Evolutionary conservation across 2,329 filamentous ascomycete genomes (phyloP).

Genomic region (Stagonosporopsis vannaccii): DNA sequence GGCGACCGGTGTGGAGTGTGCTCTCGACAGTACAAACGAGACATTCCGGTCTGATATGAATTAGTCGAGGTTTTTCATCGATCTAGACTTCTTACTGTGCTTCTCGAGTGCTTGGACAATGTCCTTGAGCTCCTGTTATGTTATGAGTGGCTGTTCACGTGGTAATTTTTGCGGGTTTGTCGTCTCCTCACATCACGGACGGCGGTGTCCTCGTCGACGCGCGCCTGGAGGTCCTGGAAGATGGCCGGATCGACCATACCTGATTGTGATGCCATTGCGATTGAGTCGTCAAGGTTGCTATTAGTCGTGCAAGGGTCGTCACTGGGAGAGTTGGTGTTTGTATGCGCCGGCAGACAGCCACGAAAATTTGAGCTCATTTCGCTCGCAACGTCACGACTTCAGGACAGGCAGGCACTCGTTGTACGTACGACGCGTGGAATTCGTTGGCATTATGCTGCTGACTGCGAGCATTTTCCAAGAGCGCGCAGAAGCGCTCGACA

Average conservation of each 20-base stretch:
- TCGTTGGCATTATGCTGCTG: neutral
- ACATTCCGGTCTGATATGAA: constrained; percentile 69
- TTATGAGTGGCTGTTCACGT: constrained; percentile 41
- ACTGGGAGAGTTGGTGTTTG: constrained; percentile 17
- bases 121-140: constrained; percentile 71
- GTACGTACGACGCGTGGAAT: neutral
- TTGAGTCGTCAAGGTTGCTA: neutral
- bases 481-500: neutral
- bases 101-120: constrained; percentile 84
- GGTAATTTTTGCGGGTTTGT: constrained; percentile 5
- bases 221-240: constrained; percentile 85
- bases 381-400: constrained; percentile 19
- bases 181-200: constrained; percentile 71
- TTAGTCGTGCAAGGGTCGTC: neutral
- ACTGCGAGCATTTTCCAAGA: neutral
- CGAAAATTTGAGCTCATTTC: constrained; percentile 19
- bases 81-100: constrained; percentile 59
- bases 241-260: constrained; percentile 79
- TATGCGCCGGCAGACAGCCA: constrained; percentile 11
- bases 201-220: constrained; percentile 85
- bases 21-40: constrained; percentile 83
- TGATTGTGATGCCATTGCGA: constrained; percentile 40
- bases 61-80: constrained; percentile 14
- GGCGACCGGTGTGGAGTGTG: constrained; percentile 81
- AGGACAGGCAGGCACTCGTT: neutral